phyloP scores from a whole-genome alignment of 108 stramenopile genomes.

The Aureococcus anophagefferens region DNA sequence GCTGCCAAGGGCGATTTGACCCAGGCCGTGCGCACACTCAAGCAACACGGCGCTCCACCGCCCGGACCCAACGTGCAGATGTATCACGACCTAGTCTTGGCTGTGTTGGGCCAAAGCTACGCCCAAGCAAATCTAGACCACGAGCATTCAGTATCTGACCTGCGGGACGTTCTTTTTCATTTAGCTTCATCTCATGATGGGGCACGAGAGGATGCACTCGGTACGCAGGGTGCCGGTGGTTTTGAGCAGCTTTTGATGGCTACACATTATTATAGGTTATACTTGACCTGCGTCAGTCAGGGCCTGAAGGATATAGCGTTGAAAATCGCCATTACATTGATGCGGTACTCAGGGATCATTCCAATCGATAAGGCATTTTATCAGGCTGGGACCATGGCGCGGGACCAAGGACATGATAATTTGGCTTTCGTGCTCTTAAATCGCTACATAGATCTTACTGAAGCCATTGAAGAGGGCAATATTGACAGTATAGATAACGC shows the following conservation, averaged over 20 bases:
- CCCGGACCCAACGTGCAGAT: slow-evolving; percentile 3
- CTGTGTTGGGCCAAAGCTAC: slow-evolving; percentile 9
- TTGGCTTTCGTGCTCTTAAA: slow-evolving; percentile 58
- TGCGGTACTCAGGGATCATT: slow-evolving; percentile 45
- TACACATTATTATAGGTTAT: slow-evolving; percentile 31
- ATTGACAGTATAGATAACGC: slow-evolving; percentile 37
- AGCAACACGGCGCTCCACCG: slow-evolving; percentile 18
- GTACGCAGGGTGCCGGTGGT: no score
- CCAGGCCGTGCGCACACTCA: slow-evolving; percentile 28
- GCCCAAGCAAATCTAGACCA: no score
- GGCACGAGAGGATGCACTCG: no score
- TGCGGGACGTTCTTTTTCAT: slow-evolving; percentile 40
- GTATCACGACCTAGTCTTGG: slow-evolving; percentile 12
- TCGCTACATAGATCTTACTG: slow-evolving; percentile 55
- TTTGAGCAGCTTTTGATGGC: slow-evolving; percentile 46
- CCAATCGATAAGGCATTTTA: slow-evolving; percentile 53
- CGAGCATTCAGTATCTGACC: slow-evolving; percentile 12
- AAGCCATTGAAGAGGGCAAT: slow-evolving; percentile 57
- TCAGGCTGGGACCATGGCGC: slow-evolving; percentile 34
- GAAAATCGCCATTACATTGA: slow-evolving; percentile 35
- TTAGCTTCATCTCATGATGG: not conserved
- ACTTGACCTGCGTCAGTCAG: slow-evolving; percentile 6
- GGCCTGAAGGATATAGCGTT: slow-evolving; percentile 35
- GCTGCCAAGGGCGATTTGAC: slow-evolving; percentile 18
- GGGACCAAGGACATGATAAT: slow-evolving; percentile 32